Conservation (phyloP, 2,329 filamentous ascomycete genomes). For the Penicillium sumatraense region DNA sequence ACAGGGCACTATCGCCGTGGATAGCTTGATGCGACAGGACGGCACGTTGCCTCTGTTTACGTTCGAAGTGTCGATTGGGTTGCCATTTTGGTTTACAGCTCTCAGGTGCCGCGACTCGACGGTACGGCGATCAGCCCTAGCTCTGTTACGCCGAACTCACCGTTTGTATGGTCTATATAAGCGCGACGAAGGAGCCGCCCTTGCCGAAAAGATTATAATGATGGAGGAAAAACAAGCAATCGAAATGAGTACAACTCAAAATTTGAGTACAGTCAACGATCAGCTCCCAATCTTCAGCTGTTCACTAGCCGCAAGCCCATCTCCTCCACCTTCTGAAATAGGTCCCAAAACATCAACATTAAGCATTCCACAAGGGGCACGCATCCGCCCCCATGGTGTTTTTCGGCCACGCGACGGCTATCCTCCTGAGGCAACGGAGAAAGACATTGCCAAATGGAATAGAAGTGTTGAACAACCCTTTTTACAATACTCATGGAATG, state of each 20-base stretch:
- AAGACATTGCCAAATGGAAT: conserved; percentile 28
- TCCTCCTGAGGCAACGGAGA: conserved; percentile 18
- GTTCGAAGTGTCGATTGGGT: conserved; percentile 34
- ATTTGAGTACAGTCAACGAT: not conserved
- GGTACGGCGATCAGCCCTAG: conserved; percentile 34
- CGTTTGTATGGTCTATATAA: conserved; percentile 36
- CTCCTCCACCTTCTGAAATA: not conserved
- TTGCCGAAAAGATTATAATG: conserved; percentile 32
- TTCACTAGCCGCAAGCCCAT: not conserved
- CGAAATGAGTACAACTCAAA: conserved; percentile 2
- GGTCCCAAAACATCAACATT: not conserved
- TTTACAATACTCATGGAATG: conserved; percentile 27
- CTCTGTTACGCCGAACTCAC: conserved; percentile 29
- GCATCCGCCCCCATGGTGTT: conserved; percentile 29
- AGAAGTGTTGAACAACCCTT: conserved; percentile 22
- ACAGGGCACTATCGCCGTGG: conserved; percentile 27
- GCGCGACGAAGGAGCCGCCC: conserved; percentile 14
- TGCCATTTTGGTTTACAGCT: conserved; percentile 37
- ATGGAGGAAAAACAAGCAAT: conserved; percentile 34
- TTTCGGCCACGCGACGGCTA: conserved; percentile 27
- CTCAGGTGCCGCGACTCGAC: conserved; percentile 38
- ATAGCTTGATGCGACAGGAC: conserved; percentile 22
- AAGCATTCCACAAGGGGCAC: conserved; percentile 30
- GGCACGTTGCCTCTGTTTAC: conserved; percentile 35
- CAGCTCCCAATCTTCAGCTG: not conserved